phyloP scores from a whole-genome alignment of 768 basidiomycete species.

The Melanogaster broomeanus region DNA sequence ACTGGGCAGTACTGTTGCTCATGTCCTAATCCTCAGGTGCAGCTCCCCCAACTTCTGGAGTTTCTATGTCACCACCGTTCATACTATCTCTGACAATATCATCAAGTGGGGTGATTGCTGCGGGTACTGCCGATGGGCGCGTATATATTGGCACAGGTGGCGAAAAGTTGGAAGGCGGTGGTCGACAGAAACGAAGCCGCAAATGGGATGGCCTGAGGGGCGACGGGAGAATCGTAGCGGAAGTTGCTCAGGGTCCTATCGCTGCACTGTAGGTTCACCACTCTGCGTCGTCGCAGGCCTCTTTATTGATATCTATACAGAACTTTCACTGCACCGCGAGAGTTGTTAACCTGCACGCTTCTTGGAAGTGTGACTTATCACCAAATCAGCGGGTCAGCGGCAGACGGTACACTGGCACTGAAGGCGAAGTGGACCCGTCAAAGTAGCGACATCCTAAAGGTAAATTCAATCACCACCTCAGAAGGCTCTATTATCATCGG shows the following conservation, averaged over 20 bases:
- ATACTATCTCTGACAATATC: constrained; percentile 64
- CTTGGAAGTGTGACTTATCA: constrained; percentile 58
- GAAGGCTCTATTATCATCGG: constrained; percentile 56
- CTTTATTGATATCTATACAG: constrained; percentile 32
- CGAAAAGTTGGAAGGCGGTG: constrained; percentile 42
- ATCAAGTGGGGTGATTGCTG: constrained; percentile 59
- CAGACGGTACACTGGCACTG: constrained; percentile 40
- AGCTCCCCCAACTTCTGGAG: constrained; percentile 43
- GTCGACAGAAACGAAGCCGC: constrained; percentile 54
- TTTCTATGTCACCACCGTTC: constrained; percentile 75
- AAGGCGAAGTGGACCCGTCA: constrained; percentile 49
- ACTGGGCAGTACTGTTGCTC: not conserved
- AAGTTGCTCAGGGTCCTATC: constrained; percentile 72
- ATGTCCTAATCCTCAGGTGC: constrained; percentile 31
- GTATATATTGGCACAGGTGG: constrained; percentile 71
- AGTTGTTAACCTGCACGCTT: constrained; percentile 58
- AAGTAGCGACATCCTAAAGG: constrained; percentile 52
- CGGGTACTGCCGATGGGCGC: constrained; percentile 76
- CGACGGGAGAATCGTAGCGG: constrained; percentile 44
- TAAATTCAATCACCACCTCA: constrained; percentile 59
- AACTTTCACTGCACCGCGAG: constrained; percentile 47
- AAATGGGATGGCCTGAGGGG: constrained; percentile 73
- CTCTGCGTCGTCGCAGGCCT: not conserved
- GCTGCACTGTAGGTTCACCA: constrained; percentile 57
- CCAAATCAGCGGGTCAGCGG: constrained; percentile 42